Conservation (phyloP, 805 yeast genomes). For the Candida qinlingensis region DNA sequence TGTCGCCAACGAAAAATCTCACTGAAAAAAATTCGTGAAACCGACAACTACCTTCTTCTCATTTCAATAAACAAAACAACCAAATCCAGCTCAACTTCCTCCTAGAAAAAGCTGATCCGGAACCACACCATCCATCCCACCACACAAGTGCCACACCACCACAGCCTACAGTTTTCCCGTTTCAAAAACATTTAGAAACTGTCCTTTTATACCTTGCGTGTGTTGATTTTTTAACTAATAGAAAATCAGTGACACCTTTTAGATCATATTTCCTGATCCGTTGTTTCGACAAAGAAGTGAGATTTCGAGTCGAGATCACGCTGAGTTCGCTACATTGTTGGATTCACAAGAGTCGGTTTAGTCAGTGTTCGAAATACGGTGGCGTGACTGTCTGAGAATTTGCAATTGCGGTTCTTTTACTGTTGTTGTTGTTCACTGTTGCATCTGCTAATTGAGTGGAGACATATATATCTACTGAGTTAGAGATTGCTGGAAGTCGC, state of each 20-base stretch:
- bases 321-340: neutral
- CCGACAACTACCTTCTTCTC: neutral
- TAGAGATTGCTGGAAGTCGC: neutral
- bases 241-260: neutral
- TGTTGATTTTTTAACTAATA: neutral
- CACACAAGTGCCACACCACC: neutral
- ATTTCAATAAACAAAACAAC: neutral
- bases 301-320: too few relatives aligned
- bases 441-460: neutral
- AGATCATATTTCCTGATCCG: neutral
- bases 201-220: neutral
- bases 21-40: neutral
- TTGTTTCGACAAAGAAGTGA: too few relatives aligned
- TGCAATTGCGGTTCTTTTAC: neutral
- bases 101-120: neutral
- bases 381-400: neutral
- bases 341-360: neutral
- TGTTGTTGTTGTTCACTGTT: neutral
- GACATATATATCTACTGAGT: neutral
- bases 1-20: neutral
- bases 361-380: neutral
- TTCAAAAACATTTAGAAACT: neutral
- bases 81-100: neutral
- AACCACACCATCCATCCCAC: neutral
- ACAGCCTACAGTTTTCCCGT: too few relatives aligned